Base-by-base conservation (phyloP, 352 stramenopile species). In the Albugo laibachii region DNA sequence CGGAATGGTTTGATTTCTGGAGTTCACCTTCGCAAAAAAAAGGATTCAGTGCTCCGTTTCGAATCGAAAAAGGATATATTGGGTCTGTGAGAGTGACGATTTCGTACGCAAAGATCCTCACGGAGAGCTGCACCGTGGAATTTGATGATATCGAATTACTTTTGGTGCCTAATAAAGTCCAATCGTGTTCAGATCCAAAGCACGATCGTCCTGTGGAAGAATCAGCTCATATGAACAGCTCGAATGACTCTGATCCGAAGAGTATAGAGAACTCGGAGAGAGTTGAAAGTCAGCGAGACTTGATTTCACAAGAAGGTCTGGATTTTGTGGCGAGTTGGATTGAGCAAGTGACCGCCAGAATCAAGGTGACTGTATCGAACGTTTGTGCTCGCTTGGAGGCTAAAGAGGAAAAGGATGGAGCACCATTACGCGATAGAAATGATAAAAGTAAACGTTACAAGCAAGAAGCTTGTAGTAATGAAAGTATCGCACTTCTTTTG, bases 261-360 rank as follows among this genome's bases (percentile, higher is more conserved):
- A 31, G 24, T 31, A 31, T 31, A 8, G 24, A 31, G 24, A 39
- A 55, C 40, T 49, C 24, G 18, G 49, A 38, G 46, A 12, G 41
- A 35, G 57, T 52, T 14, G 52, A 52, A 0, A 74, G 85, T 34
- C 60, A 69, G 11, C 52, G 73, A 4, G 76, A 92, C 47, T 66
- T 84, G 55, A 66, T 88, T 11, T 89, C 79, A 13, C 76, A 89
- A 48, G 79, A 92, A 83, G 76, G 79, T 35, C 69, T 92, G 18
- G 79, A 92, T 55, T 92, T 92, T 55, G 79, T 92, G 20, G 79
- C 79, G 16, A 85, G 71, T 43, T 92, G 79, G 79, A 92, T 92
- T 47, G 79, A 92, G 49, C 79, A 87, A 38, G 79, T 92, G 12
- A 89, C 79, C 48, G 88, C 76, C 39, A 92, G 89, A 52, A 88